These are phyloP conservation scores for Uronychia binucleata DNA, from an alignment of 73 alveolate species.

Conservation along the genomic window DNA sequence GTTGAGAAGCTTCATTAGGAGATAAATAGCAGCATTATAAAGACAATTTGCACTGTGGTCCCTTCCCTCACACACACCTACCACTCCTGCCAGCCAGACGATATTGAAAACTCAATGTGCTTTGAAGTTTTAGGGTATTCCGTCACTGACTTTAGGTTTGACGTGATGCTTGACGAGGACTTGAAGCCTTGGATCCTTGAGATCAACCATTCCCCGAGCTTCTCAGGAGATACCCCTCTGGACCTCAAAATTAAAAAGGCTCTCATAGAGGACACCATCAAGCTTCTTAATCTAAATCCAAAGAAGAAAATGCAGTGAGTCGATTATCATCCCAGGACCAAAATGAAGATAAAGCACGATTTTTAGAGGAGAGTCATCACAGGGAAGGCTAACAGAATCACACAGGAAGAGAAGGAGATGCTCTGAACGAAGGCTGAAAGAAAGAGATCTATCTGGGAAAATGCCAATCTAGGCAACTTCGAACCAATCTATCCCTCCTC, in stretches of 20 bases:
- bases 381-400: no score
- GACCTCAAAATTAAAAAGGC: slow-evolving; percentile 53
- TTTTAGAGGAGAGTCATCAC: slow-evolving; percentile 26
- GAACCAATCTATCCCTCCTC: no score
- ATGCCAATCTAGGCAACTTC: no score
- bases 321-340: no score
- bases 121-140: slow-evolving; percentile 48
- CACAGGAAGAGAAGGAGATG: no score
- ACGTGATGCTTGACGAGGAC: not conserved
- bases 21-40: not conserved
- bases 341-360: slow-evolving; percentile 14
- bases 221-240: not conserved
- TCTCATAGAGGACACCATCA: slow-evolving; percentile 50
- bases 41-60: slow-evolving; percentile 65
- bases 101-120: slow-evolving; percentile 61
- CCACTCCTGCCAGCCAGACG: slow-evolving; percentile 64
- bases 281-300: slow-evolving; percentile 36
- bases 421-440: no score
- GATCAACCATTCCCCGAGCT: slow-evolving; percentile 4
- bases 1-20: not conserved
- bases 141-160: no score
- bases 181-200: not conserved
- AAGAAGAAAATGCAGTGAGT: slow-evolving; percentile 34
- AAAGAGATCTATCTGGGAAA: no score
- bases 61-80: slow-evolving; percentile 67